phyloP scores from a whole-genome alignment of 768 basidiomycete species.

The Tylopilus plumbeoviolaceoides region DNA sequence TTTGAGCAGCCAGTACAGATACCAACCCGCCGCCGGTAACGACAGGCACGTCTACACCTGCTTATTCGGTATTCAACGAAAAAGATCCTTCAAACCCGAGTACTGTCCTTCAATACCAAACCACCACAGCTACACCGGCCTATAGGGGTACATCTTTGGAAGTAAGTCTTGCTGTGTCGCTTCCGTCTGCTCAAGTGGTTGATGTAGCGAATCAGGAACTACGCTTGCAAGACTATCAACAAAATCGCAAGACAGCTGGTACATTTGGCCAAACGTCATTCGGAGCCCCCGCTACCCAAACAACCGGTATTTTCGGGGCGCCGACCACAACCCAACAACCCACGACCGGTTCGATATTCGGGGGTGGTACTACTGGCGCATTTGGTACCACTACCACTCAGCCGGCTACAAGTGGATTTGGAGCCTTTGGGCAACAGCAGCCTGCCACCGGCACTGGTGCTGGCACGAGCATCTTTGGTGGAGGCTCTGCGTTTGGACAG shows the following conservation, averaged over 20 bases:
- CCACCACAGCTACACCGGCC: conserved; percentile 74
- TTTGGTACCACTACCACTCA: conserved; percentile 28
- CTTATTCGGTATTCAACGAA: conserved; percentile 56
- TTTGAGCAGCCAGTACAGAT: conserved; percentile 33
- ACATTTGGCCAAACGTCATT: conserved; percentile 52
- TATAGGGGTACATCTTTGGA: conserved; percentile 78
- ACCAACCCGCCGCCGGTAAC: conserved; percentile 50
- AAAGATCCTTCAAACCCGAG: conserved; percentile 53
- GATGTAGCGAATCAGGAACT: conserved; percentile 49
- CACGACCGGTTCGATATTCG: conserved; percentile 30
- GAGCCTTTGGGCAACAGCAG: conserved; percentile 35
- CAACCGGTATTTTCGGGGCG: conserved; percentile 26
- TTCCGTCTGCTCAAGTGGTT: not conserved
- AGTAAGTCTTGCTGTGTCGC: conserved; percentile 36
- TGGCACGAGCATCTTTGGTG: conserved; percentile 42
- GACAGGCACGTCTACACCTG: conserved; percentile 65
- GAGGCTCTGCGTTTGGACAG: conserved; percentile 38
- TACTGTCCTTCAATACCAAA: conserved; percentile 67
- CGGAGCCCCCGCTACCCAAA: conserved; percentile 23
- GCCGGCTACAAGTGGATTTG: conserved; percentile 27
- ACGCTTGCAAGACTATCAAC: conserved; percentile 70
- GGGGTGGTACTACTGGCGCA: conserved; percentile 15
- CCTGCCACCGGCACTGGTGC: conserved; percentile 29
- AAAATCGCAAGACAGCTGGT: conserved; percentile 66
- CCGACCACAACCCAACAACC: conserved; percentile 26